Conservation (phyloP, 1,284 basidiomycete species). For the Ganoderma lingzhi region DNA sequence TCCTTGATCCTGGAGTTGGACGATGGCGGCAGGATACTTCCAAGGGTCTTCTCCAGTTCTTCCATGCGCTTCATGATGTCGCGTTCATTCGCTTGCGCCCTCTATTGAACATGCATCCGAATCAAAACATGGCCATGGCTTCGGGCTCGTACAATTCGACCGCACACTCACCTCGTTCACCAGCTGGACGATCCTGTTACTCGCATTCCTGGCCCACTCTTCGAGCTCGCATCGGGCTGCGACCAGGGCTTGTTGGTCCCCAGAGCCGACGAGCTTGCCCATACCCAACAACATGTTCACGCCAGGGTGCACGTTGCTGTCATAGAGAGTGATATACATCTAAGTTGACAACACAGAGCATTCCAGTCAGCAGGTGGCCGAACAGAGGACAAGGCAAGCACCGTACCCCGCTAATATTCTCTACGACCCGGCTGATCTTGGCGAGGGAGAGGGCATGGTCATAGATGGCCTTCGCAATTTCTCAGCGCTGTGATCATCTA, state of each 20-base stretch:
- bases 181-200: constrained; percentile 16
- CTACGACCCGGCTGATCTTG: constrained; percentile 21
- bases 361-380: background rate
- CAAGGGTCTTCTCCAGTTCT: constrained; percentile 14
- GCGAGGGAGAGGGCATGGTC: constrained; percentile 19
- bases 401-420: constrained; percentile 23
- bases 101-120: background rate
- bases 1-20: constrained; percentile 6
- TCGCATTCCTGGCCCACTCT: constrained; percentile 18
- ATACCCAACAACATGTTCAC: constrained; percentile 25
- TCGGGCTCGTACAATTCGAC: no score
- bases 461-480: constrained; percentile 15
- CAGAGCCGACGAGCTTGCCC: constrained; percentile 19
- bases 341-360: background rate
- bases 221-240: constrained; percentile 14
- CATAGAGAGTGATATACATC: constrained; percentile 25
- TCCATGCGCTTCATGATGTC: constrained; percentile 16
- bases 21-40: constrained; percentile 10
- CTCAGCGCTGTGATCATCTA: no score
- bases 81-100: constrained; percentile 15
- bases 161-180: constrained; percentile 14
- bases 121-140: background rate
- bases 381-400: background rate
- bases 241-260: constrained; percentile 7
- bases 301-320: constrained; percentile 21